Evolutionary conservation across 2,329 filamentous ascomycete species (phyloP).

Genomic region (Talaromyces sp.): DNA sequence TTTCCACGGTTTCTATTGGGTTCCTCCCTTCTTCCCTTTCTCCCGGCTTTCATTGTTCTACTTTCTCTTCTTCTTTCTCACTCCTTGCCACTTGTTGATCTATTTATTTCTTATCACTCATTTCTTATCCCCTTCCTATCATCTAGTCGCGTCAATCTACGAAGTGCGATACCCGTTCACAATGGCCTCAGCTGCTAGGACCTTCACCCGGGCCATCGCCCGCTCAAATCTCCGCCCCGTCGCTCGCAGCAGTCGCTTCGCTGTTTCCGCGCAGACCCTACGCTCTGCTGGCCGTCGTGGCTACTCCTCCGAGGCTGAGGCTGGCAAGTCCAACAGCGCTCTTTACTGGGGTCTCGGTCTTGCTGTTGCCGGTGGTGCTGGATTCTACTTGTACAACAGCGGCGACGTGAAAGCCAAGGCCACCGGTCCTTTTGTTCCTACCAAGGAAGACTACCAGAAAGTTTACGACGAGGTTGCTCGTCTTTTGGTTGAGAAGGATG

Average conservation of each 20-base stretch:
- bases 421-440: slow-evolving; percentile 62
- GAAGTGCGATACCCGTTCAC: slow-evolving; percentile 17
- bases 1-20: background rate
- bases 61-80: background rate
- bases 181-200: slow-evolving; percentile 41
- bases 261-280: slow-evolving; percentile 59
- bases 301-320: slow-evolving; percentile 66
- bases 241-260: slow-evolving; percentile 55
- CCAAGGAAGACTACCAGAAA: slow-evolving; percentile 85
- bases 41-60: background rate
- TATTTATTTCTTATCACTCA: background rate
- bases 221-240: slow-evolving; percentile 41
- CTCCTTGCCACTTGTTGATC: background rate
- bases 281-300: slow-evolving; percentile 69
- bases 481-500: slow-evolving; percentile 77
- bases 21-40: background rate
- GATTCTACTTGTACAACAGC: slow-evolving; percentile 60
- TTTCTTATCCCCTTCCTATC: background rate
- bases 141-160: background rate
- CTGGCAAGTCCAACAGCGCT: slow-evolving; percentile 48
- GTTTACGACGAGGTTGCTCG: slow-evolving; percentile 84
- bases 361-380: slow-evolving; percentile 57
- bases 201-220: slow-evolving; percentile 39
- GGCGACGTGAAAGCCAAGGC: slow-evolving; percentile 42
- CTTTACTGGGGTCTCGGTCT: slow-evolving; percentile 57